phyloP scores from a whole-genome alignment of 1,284 basidiomycete genomes.

The Coniferiporia sulphurascens region DNA sequence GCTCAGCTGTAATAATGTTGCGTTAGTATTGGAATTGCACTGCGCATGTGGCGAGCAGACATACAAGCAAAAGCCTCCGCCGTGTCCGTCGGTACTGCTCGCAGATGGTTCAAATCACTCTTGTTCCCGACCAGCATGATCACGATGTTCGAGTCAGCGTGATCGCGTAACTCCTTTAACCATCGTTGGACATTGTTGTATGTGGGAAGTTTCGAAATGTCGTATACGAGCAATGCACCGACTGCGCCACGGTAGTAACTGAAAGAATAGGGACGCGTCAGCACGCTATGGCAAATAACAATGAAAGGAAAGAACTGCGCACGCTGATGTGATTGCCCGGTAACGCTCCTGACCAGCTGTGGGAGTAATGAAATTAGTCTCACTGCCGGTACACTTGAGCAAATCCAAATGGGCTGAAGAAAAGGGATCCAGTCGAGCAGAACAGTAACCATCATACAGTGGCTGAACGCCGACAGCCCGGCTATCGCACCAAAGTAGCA shows the following conservation, averaged over 20 bases:
- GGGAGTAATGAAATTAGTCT: neutral
- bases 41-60: constrained; percentile 26
- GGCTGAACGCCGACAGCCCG: neutral
- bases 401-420: neutral
- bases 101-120: constrained; percentile 96
- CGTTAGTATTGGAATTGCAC: neutral
- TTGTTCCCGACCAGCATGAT: constrained; percentile 97
- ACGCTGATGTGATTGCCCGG: constrained; percentile 97
- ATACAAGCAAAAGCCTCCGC: constrained; percentile 80
- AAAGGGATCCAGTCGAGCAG: neutral
- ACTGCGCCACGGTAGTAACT: constrained; percentile 99
- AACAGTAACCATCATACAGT: neutral
- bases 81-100: constrained; percentile 95
- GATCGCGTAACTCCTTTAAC: constrained; percentile 97
- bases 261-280: constrained; percentile 11
- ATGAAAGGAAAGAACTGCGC: constrained; percentile 29
- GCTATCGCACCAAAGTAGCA: neutral
- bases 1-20: constrained; percentile 47
- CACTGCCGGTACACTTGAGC: neutral
- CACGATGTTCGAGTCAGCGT: constrained; percentile 90
- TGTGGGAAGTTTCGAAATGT: constrained; percentile 93
- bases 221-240: constrained; percentile 88
- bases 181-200: constrained; percentile 96
- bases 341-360: constrained; percentile 97
- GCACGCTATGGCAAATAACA: neutral